A percentile compares a stretch with the other conserved stretches of the same genome.
Conservation (phyloP, 768 basidiomycete species). For the Dentipellis sp. region DNA sequence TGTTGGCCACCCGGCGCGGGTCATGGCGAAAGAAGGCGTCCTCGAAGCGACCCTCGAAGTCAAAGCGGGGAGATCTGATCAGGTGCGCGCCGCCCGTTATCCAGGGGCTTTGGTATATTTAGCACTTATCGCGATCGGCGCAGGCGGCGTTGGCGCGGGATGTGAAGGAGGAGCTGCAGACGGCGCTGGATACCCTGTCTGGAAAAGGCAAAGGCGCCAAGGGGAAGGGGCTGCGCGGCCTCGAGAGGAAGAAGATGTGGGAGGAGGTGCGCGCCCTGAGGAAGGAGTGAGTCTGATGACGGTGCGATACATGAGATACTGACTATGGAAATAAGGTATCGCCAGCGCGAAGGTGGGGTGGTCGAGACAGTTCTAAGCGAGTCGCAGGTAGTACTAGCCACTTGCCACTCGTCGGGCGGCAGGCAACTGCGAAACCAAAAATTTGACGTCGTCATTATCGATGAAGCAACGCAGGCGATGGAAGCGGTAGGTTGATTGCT, state of each 20-base stretch:
- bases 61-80: slow-evolving; percentile 65
- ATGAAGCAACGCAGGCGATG: slow-evolving; percentile 95
- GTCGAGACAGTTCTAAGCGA: slow-evolving; percentile 72
- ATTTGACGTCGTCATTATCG: slow-evolving; percentile 94
- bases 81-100: slow-evolving; percentile 27
- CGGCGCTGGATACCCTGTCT: slow-evolving; percentile 52
- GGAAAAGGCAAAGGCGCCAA: slow-evolving; percentile 70
- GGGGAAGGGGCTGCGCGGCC: slow-evolving; percentile 58
- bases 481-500: slow-evolving; percentile 61
- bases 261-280: slow-evolving; percentile 77
- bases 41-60: slow-evolving; percentile 64
- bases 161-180: slow-evolving; percentile 79
- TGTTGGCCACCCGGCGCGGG: slow-evolving; percentile 93
- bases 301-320: neutral
- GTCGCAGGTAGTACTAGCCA: slow-evolving; percentile 85
- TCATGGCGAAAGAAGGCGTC: slow-evolving; percentile 64
- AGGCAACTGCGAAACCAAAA: slow-evolving; percentile 64
- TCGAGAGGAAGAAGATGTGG: slow-evolving; percentile 79
- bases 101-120: neutral
- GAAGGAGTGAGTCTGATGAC: slow-evolving; percentile 61
- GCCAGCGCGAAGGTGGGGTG: slow-evolving; percentile 80
- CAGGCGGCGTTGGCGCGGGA: slow-evolving; percentile 80
- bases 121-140: neutral
- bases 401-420: slow-evolving; percentile 90
- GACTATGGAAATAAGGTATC: slow-evolving; percentile 46